Evolutionary conservation across 2,329 filamentous ascomycete species (phyloP).

Genomic region (Hypoxylon sp.): DNA sequence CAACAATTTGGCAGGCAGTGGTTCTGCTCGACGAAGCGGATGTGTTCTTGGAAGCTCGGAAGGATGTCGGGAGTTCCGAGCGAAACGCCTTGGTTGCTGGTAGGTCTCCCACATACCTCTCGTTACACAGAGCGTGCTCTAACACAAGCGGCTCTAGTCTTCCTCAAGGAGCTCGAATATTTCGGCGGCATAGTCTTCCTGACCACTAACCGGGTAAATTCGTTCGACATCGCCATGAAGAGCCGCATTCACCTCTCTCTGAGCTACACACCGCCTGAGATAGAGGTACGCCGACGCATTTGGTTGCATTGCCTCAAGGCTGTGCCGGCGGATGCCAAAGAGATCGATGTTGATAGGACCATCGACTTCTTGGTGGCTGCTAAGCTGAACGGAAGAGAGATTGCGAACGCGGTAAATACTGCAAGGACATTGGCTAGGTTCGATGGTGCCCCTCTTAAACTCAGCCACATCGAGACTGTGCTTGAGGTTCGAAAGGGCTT

Average conservation of each 20-base stretch:
- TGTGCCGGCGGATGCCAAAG: constrained; percentile 34
- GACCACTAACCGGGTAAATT: constrained; percentile 59
- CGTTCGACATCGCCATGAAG: constrained; percentile 62
- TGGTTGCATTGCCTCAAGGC: constrained; percentile 46
- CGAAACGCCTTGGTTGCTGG: constrained; percentile 49
- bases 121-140: neutral
- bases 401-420: constrained; percentile 50
- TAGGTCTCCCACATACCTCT: constrained; percentile 21
- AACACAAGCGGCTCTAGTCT: constrained; percentile 48
- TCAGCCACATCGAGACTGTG: constrained; percentile 51
- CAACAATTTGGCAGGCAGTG: constrained; percentile 53
- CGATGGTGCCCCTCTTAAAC: constrained; percentile 41
- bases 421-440: constrained; percentile 50
- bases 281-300: constrained; percentile 47
- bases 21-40: constrained; percentile 55
- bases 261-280: constrained; percentile 50
- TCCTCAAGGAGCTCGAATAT: constrained; percentile 60
- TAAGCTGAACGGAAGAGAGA: constrained; percentile 50
- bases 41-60: constrained; percentile 50
- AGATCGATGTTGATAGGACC: constrained; percentile 33
- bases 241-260: constrained; percentile 60
- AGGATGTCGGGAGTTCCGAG: constrained; percentile 41
- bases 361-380: constrained; percentile 33
- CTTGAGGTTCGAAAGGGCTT: constrained; percentile 48
- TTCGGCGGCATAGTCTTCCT: constrained; percentile 61